Evolutionary conservation across 495 filamentous ascomycete genomes (phyloP).

Genomic region (Penicillium samsonianum): DNA sequence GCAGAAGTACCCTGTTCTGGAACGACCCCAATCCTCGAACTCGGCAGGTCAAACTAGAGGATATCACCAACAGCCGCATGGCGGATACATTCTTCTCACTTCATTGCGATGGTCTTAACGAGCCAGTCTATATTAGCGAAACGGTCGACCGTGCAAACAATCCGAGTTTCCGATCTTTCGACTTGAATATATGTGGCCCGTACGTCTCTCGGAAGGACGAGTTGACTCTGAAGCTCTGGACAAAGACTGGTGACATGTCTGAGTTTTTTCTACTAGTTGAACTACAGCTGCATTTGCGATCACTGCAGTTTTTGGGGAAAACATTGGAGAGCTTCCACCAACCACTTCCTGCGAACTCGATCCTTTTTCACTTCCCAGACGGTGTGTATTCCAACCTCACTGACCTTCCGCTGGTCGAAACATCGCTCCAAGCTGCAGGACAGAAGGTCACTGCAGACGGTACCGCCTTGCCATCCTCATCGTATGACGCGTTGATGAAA

Average conservation of each 20-base stretch:
- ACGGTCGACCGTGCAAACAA: conserved; percentile 78
- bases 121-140: conserved; percentile 91
- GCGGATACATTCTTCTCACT: conserved; percentile 90
- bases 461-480: conserved; percentile 61
- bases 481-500: conserved; percentile 88
- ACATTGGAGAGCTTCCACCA: conserved; percentile 70
- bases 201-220: conserved; percentile 62
- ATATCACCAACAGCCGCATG: conserved; percentile 68
- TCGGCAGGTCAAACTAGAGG: conserved; percentile 75
- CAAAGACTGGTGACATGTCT: conserved; percentile 56
- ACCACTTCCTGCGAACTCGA: conserved; percentile 78
- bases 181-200: conserved; percentile 69
- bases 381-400: conserved; percentile 80
- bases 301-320: conserved; percentile 79
- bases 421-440: conserved; percentile 21
- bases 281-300: conserved; percentile 65
- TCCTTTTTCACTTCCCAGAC: conserved; percentile 85
- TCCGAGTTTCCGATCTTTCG: conserved; percentile 85
- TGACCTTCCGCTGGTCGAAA: conserved; percentile 53
- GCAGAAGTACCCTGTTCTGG: conserved; percentile 71
- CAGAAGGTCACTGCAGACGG: conserved; percentile 34
- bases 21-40: conserved; percentile 63
- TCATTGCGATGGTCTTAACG: conserved; percentile 63
- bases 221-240: conserved; percentile 76
- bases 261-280: conserved; percentile 71